phyloP scores from a whole-genome alignment of 2,329 filamentous ascomycete species.

The Penicillium glabrum region DNA sequence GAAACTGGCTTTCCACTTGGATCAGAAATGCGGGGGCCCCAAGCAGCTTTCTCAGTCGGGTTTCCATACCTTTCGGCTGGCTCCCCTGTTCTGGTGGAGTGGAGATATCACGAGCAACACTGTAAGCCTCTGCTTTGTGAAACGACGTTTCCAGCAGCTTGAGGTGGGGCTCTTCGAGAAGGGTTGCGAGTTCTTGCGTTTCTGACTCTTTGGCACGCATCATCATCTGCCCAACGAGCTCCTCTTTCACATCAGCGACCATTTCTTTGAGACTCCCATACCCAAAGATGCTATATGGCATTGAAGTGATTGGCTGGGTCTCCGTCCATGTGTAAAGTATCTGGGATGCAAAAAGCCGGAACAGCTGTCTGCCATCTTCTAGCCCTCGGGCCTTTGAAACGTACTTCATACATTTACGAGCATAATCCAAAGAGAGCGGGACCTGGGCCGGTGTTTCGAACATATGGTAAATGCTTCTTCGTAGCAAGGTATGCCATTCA shows the following conservation, averaged over 20 bases:
- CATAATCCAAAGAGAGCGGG: slow-evolving; percentile 64
- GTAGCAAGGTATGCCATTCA: slow-evolving; percentile 79
- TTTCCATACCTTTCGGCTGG: slow-evolving; percentile 59
- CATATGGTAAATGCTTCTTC: slow-evolving; percentile 87
- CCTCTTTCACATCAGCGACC: slow-evolving; percentile 68
- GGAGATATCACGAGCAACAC: slow-evolving; percentile 72
- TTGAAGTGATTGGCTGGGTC: slow-evolving; percentile 61
- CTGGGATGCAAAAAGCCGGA: slow-evolving; percentile 82
- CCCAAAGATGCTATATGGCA: slow-evolving; percentile 84
- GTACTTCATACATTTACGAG: slow-evolving; percentile 66
- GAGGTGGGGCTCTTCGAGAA: slow-evolving; percentile 55
- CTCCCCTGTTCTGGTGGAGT: slow-evolving; percentile 43
- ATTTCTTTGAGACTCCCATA: slow-evolving; percentile 70
- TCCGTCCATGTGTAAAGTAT: slow-evolving; percentile 89
- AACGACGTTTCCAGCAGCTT: slow-evolving; percentile 69
- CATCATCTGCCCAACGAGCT: slow-evolving; percentile 75
- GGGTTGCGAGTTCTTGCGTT: slow-evolving; percentile 59
- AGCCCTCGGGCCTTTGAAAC: slow-evolving; percentile 68
- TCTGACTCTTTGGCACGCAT: slow-evolving; percentile 74
- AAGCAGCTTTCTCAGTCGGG: slow-evolving; percentile 66
- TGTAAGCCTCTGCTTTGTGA: slow-evolving; percentile 77
- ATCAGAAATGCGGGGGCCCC: slow-evolving; percentile 65
- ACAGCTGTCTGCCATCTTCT: slow-evolving; percentile 67
- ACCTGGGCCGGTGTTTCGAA: slow-evolving; percentile 85
- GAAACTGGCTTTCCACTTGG: slow-evolving; percentile 68